Evolutionary conservation across 2,329 filamentous ascomycete genomes (phyloP), one percentile per base, ranked within the genome.

Genomic region (Tolypocladium sp.): DNA sequence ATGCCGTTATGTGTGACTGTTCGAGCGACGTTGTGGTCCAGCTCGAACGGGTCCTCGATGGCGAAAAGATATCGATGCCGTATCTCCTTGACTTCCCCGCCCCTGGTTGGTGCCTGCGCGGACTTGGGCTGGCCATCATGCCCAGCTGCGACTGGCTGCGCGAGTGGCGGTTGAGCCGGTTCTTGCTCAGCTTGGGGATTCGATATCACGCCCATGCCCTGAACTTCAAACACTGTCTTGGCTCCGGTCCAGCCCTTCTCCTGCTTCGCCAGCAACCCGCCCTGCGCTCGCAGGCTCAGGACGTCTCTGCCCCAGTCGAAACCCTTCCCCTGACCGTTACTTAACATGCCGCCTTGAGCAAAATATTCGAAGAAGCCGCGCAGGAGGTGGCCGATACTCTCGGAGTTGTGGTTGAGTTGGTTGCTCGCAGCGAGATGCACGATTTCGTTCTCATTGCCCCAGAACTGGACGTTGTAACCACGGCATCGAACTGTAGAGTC

Each of bases 1-100:
- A 96, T 90, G 2, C 91, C 91, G 61, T 86, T 83, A 67, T 93
- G 89, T 8, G 88, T 92, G 1, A 96, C 91, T 0, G 91, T 96
- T 56, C 91, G 81, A 3, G 90, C 92, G 40, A 96, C 89, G 66
- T 96, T 97, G 73, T 96, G 91, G 46, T 91, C 87, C 2, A 86
- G 74, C 75, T 96, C 91, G 67, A 96, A 96, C 0, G 92, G 92
- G 70, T 96, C 92, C 70, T 96, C 92, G 61, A 97, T 92, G 38
- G 91, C 90, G 64, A 96, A 89, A 5, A 96, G 81, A 70, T 91
- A 96, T 15, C 91, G 85, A 67, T 92, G 85, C 2, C 89, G 84
- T 17, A 93, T 81, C 67, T 92, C 89, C 65, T 88, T 90, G 56
- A 82, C 67, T 38, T 81, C 77, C 6, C 68, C 68, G 13, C 69